These are phyloP conservation scores for Xylariomycetidae sp. DNA, from an alignment of 2,329 filamentous ascomycete species.

Conservation along the genomic window DNA sequence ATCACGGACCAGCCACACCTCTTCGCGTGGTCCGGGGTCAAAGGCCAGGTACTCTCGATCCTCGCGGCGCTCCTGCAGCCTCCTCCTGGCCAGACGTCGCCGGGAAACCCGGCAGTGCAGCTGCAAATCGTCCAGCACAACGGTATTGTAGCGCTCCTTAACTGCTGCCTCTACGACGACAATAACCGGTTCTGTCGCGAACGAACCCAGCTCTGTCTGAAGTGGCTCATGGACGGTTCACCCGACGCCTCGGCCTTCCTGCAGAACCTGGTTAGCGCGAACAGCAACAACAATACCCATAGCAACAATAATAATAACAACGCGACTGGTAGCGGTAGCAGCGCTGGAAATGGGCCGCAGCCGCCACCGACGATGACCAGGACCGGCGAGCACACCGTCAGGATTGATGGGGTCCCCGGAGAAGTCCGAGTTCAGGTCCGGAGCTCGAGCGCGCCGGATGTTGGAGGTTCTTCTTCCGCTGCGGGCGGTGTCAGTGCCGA, in stretches of 20 bases:
- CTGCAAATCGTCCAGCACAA: conserved; percentile 80
- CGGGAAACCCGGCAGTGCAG: conserved; percentile 71
- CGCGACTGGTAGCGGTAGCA: conserved; percentile 25
- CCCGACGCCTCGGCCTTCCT: conserved; percentile 69
- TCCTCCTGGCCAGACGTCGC: conserved; percentile 55
- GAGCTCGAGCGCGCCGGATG: conserved; percentile 23
- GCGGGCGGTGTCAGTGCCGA: not conserved
- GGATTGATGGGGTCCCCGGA: conserved; percentile 51
- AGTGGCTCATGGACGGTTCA: conserved; percentile 73
- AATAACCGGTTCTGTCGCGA: conserved; percentile 94
- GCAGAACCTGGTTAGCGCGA: conserved; percentile 50
- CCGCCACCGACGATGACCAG: conserved; percentile 19
- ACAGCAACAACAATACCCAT: conserved; percentile 14
- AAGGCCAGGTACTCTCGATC: conserved; percentile 88
- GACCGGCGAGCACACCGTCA: conserved; percentile 38
- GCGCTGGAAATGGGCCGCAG: conserved; percentile 11
- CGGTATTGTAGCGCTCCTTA: conserved; percentile 81
- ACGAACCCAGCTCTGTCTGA: conserved; percentile 82
- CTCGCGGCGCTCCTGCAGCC: conserved; percentile 87
- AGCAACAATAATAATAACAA: conserved; percentile 7
- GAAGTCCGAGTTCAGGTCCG: conserved; percentile 53
- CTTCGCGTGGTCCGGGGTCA: conserved; percentile 70
- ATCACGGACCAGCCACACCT: conserved; percentile 62
- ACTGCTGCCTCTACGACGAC: conserved; percentile 87
- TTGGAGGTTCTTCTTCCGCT: conserved; percentile 4